These are phyloP conservation scores for Bondarzewia mesenterica DNA, from an alignment of 1,284 basidiomycete genomes.

Conservation along the genomic window DNA sequence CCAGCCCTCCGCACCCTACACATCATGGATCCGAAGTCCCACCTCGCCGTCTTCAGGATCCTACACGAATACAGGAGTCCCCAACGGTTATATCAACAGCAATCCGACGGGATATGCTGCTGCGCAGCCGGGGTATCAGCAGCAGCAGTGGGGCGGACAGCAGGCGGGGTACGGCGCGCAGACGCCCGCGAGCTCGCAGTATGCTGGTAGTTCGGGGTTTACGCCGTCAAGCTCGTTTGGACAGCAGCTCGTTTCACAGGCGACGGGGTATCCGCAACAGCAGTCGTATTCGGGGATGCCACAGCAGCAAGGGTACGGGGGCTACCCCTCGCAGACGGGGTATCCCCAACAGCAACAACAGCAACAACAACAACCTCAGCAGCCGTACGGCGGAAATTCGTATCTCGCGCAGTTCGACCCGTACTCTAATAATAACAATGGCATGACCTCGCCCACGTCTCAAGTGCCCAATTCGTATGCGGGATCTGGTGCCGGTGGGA, in stretches of 20 bases:
- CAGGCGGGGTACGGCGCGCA: constrained; percentile 16
- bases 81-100: background rate
- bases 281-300: constrained; percentile 16
- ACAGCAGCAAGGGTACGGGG: constrained; percentile 12
- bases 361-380: constrained; percentile 17
- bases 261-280: constrained; percentile 13
- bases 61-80: background rate
- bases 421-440: constrained; percentile 11
- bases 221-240: constrained; percentile 26
- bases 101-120: constrained; percentile 14
- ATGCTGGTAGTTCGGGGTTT: constrained; percentile 12
- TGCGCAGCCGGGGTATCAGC: constrained; percentile 10
- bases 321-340: constrained; percentile 1
- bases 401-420: constrained; percentile 30
- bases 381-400: constrained; percentile 16
- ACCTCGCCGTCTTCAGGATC: background rate
- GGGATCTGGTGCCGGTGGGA: constrained; percentile 1
- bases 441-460: background rate
- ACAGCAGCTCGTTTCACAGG: constrained; percentile 24
- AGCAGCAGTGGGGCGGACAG: constrained; percentile 18
- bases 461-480: background rate
- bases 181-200: constrained; percentile 1
- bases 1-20: constrained; percentile 17
- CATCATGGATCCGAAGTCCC: constrained; percentile 9
- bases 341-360: constrained; percentile 18